phyloP scores from a whole-genome alignment of 441 rosid genomes.

The Cnidoscolus chayamansa region DNA sequence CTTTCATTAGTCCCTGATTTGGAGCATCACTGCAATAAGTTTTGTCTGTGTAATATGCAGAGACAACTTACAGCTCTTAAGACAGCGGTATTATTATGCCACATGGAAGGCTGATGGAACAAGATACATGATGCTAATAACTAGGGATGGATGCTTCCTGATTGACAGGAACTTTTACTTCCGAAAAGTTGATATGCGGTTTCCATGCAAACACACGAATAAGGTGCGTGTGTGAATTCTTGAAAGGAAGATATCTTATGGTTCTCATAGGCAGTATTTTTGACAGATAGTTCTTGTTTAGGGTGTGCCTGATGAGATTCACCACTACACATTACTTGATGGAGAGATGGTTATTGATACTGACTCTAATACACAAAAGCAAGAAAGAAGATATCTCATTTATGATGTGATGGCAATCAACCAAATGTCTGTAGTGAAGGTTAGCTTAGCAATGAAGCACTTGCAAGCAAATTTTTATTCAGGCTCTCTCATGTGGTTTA shows the following conservation, averaged over 20 bases:
- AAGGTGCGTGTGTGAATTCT: constrained; percentile 47
- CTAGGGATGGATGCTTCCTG: constrained; percentile 75
- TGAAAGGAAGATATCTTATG: background rate
- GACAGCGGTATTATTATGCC: constrained; percentile 88
- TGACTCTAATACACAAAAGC: constrained; percentile 66
- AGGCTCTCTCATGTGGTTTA: background rate
- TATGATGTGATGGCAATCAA: constrained; percentile 88
- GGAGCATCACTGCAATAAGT: background rate
- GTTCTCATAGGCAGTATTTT: constrained; percentile 22
- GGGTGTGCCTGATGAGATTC: constrained; percentile 66
- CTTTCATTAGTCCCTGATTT: background rate
- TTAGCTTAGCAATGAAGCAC: constrained; percentile 26
- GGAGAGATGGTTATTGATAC: constrained; percentile 95
- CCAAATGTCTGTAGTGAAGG: constrained; percentile 65
- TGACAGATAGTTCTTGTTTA: constrained; percentile 23
- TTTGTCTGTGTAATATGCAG: constrained; percentile 29
- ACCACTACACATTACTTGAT: constrained; percentile 78
- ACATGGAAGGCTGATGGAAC: constrained; percentile 99
- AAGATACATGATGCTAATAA: constrained; percentile 84
- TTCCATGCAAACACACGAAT: constrained; percentile 53
- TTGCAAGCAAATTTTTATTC: background rate
- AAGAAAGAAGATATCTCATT: constrained; percentile 90
- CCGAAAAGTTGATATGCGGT: constrained; percentile 88
- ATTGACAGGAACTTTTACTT: constrained; percentile 75
- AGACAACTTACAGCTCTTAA: constrained; percentile 66